Evolutionary conservation across 345 rosid species (phyloP).

Genomic region (Barbarea vulgaris): DNA sequence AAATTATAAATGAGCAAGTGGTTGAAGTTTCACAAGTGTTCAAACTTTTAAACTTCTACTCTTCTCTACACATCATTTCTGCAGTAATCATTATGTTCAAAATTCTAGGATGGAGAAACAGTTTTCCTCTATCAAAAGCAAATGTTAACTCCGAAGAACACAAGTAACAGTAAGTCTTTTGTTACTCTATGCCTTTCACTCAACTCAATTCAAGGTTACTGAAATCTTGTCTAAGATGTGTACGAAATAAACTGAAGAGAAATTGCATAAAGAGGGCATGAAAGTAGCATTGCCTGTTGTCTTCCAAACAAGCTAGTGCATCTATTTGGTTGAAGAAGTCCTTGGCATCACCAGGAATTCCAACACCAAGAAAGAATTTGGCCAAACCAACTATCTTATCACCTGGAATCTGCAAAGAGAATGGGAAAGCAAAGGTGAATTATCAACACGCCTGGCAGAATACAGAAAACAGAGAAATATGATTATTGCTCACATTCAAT

Average conservation of each 20-base stretch:
- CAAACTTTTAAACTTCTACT: slow-evolving; percentile 1
- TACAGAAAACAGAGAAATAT: neutral
- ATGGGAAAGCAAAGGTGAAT: slow-evolving; percentile 29
- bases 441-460: slow-evolving; percentile 11
- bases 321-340: slow-evolving; percentile 85
- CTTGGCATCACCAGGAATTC: slow-evolving; percentile 85
- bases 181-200: neutral
- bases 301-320: slow-evolving; percentile 81
- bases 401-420: slow-evolving; percentile 70
- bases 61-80: slow-evolving; percentile 11
- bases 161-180: neutral
- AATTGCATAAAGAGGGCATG: slow-evolving; percentile 1
- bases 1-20: neutral
- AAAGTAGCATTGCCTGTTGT: slow-evolving; percentile 60
- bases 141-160: neutral
- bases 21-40: slow-evolving; percentile 2
- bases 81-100: neutral
- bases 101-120: slow-evolving; percentile 6
- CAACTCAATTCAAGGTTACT: slow-evolving; percentile 4
- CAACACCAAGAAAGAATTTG: slow-evolving; percentile 82
- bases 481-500: slow-evolving; percentile 54
- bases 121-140: slow-evolving; percentile 14
- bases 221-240: slow-evolving; percentile 1
- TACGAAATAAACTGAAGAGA: neutral
- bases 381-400: slow-evolving; percentile 84